These are phyloP conservation scores for Naganishia antarctica DNA, from an alignment of 768 basidiomycete species.

Conservation along the genomic window DNA sequence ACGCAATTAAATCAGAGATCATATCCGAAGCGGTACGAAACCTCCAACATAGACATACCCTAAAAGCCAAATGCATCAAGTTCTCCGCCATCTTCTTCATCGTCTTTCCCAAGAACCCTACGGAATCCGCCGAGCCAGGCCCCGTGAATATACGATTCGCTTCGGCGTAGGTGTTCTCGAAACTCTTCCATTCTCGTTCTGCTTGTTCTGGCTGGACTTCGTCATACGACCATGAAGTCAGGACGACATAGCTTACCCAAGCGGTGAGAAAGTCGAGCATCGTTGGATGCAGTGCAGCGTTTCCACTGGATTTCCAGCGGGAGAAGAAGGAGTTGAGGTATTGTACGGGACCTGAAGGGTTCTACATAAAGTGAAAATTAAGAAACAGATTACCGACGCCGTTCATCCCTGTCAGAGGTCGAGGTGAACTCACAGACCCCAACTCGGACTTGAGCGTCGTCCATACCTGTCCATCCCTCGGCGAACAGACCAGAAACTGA, in stretches of 20 bases:
- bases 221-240: not conserved
- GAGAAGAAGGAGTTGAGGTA: not conserved
- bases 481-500: not conserved
- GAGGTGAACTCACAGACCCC: not conserved
- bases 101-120: slow-evolving; percentile 19
- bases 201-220: slow-evolving; percentile 19
- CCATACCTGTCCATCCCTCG: slow-evolving; percentile 7
- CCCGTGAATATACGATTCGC: slow-evolving; percentile 19
- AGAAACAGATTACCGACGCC: not conserved
- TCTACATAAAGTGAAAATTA: not conserved
- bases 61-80: slow-evolving; percentile 26
- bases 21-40: no score
- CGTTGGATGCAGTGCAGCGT: not conserved
- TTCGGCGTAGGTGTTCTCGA: slow-evolving; percentile 26
- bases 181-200: slow-evolving; percentile 24
- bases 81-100: slow-evolving; percentile 28
- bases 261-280: not conserved
- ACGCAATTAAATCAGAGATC: no score
- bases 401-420: no score
- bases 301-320: slow-evolving; percentile 1
- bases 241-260: not conserved
- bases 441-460: not conserved
- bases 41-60: no score
- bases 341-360: not conserved
- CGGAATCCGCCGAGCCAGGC: slow-evolving; percentile 6